Evolutionary conservation across 768 basidiomycete genomes (phyloP).

Genomic region (Mrakia frigida): DNA sequence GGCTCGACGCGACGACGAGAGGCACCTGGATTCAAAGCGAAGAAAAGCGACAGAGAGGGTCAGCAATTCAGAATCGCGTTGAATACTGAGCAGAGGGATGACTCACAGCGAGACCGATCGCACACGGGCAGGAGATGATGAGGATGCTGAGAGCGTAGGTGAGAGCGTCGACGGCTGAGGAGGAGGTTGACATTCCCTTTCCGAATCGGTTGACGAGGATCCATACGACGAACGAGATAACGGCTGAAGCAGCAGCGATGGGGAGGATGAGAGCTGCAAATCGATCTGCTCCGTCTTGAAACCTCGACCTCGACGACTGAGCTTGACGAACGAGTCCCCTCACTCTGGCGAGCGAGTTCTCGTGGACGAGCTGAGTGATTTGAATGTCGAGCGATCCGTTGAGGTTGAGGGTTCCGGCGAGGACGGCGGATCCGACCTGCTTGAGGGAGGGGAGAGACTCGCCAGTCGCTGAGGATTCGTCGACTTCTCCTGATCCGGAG

Average conservation of each 20-base stretch:
- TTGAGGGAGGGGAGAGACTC: constrained; percentile 48
- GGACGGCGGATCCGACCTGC: constrained; percentile 41
- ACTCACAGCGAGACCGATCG: constrained; percentile 8
- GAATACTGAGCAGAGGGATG: background rate
- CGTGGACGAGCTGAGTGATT: constrained; percentile 45
- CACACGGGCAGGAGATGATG: constrained; percentile 16
- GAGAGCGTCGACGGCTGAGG: constrained; percentile 45
- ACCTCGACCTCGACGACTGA: constrained; percentile 45
- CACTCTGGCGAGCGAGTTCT: constrained; percentile 49
- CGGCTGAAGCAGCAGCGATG: background rate
- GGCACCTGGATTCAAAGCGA: background rate
- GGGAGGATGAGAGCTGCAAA: constrained; percentile 16
- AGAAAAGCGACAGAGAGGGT: background rate
- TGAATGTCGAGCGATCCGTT: constrained; percentile 44
- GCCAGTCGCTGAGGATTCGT: constrained; percentile 51
- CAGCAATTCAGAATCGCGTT: too few relatives aligned
- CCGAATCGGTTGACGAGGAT: constrained; percentile 43
- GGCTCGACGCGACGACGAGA: constrained; percentile 9
- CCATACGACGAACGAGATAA: constrained; percentile 45
- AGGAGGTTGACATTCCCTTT: constrained; percentile 37
- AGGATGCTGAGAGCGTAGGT: constrained; percentile 25
- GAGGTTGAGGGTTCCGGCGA: constrained; percentile 48
- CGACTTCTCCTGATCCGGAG: constrained; percentile 45
- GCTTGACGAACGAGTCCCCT: constrained; percentile 46
- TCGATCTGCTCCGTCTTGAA: constrained; percentile 43